Evolutionary conservation across 75 land plant species (phyloP).

Genomic region (Selaginella tamariscina): DNA sequence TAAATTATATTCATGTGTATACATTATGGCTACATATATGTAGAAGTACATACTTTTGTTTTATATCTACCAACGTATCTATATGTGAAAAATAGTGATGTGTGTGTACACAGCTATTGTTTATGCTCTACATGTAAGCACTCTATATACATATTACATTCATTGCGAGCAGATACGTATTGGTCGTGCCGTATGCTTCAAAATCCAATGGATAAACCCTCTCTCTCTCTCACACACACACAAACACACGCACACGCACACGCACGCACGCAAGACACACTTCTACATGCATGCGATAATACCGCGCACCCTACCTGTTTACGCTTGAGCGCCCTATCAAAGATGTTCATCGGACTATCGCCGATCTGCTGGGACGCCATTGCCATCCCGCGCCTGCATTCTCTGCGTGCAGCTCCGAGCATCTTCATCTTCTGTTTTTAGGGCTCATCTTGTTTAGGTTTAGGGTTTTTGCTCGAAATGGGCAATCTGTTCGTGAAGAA

Average conservation of each 20-base stretch:
- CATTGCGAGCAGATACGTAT: too few species aligned
- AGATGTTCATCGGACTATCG: slow-evolving; percentile 15
- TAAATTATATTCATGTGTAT: too few species aligned
- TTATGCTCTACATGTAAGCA: too few species aligned
- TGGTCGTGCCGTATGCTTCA: neutral
- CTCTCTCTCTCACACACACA: neutral
- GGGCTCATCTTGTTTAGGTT: neutral
- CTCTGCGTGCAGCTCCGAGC: neutral
- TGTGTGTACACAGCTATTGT: too few species aligned
- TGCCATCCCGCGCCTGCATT: neutral
- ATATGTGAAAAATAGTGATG: too few species aligned
- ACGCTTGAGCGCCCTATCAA: slow-evolving; percentile 29
- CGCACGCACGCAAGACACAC: too few species aligned
- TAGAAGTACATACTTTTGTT: too few species aligned
- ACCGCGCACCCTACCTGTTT: slow-evolving; percentile 34
- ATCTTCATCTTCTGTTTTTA: neutral
- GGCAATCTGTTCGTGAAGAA: slow-evolving; percentile 83
- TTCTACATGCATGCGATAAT: too few species aligned
- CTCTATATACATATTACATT: too few species aligned
- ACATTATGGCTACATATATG: too few species aligned
- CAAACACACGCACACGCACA: too few species aligned
- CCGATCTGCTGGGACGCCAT: neutral
- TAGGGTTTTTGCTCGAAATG: slow-evolving; percentile 27
- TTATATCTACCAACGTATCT: too few species aligned
- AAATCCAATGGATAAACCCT: neutral